Percentiles rank a stretch among this genome's conserved stretches.
Evolutionary conservation across 208 protist genomes (phyloP).

Genomic region (Vickermania spadyakhi): DNA sequence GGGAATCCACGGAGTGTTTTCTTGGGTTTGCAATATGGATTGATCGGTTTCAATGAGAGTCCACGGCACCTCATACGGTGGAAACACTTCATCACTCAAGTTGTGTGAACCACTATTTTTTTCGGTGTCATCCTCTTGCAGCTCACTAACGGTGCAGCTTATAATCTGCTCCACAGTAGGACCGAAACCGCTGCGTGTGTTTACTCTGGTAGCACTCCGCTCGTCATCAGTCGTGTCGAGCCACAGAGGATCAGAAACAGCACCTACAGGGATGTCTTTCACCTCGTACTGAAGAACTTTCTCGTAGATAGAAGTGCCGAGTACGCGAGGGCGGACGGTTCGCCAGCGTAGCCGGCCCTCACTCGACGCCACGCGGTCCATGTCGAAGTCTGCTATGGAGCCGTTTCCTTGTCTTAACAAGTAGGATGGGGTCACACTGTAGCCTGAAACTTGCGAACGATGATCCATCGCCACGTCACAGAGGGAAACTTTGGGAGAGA

Average conservation of each 20-base stretch:
- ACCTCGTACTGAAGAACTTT: background rate
- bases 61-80: background rate
- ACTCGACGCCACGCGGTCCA: background rate
- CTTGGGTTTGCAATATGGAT: slow-evolving; percentile 1
- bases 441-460: background rate
- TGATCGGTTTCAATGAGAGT: background rate
- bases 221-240: background rate
- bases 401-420: background rate
- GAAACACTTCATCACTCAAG: background rate
- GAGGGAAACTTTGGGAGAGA: background rate
- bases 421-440: background rate
- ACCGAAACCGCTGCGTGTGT: background rate
- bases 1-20: slow-evolving; percentile 10
- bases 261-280: background rate
- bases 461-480: background rate
- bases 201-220: background rate
- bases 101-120: background rate
- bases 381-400: background rate
- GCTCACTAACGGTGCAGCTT: background rate
- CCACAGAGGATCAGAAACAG: background rate
- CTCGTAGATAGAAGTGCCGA: background rate
- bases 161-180: background rate
- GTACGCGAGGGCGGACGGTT: background rate
- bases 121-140: background rate
- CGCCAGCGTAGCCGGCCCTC: background rate